Evolutionary conservation across 2,329 filamentous ascomycete genomes (phyloP).

Genomic region (Scedosporium aurantiacum): DNA sequence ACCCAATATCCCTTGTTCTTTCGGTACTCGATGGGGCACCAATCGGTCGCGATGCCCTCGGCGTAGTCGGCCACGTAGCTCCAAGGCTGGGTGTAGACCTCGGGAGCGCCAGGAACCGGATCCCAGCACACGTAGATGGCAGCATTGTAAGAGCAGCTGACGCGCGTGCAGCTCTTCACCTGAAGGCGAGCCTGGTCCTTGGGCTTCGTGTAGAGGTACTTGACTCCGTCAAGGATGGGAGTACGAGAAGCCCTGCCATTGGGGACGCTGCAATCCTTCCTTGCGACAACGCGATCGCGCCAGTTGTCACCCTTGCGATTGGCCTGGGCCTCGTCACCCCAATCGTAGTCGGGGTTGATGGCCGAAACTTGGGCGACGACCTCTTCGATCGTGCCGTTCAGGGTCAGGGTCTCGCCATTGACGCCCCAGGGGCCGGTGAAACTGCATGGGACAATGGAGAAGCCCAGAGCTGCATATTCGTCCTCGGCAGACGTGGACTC

Average conservation of each 20-base stretch:
- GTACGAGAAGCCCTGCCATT: not conserved
- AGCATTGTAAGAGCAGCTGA: not conserved
- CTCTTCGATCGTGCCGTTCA: not conserved
- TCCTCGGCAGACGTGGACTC: not conserved
- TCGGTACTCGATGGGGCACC: not conserved
- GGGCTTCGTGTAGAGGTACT: not conserved
- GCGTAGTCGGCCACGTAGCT: not conserved
- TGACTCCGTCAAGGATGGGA: not conserved
- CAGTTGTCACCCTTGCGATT: not conserved
- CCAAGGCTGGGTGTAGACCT: not conserved
- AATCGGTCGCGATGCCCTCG: not conserved
- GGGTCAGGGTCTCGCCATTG: not conserved
- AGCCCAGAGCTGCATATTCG: not conserved
- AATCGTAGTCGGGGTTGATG: not conserved
- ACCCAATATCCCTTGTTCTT: not conserved
- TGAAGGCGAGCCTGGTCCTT: not conserved
- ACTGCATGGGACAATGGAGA: not conserved
- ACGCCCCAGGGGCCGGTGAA: not conserved
- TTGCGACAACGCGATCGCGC: not conserved
- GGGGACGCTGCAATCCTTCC: not conserved
- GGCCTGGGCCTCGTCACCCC: not conserved
- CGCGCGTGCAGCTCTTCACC: not conserved
- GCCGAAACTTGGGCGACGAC: not conserved
- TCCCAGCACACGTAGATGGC: constrained; percentile 4
- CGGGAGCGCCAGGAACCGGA: not conserved